Evolutionary conservation across 2,329 filamentous ascomycete genomes (phyloP), one percentile per base, ranked within the genome.

Genomic region (Penicillium frequentans): DNA sequence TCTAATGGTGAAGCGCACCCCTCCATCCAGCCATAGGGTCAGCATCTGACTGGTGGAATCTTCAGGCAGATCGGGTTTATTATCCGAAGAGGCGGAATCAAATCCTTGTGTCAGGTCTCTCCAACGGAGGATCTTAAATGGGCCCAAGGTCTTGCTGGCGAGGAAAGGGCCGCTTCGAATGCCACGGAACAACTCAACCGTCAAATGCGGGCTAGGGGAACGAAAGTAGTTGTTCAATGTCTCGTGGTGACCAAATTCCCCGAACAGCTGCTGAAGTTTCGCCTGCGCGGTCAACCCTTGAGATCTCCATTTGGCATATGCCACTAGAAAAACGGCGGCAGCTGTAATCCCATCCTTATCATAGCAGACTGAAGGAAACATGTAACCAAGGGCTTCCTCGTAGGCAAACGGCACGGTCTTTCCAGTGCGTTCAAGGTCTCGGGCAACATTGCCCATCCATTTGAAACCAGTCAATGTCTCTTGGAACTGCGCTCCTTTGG

Each of bases 381-480:
- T 88, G 69, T 86, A 88, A 1, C 86, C 86, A 23, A 88, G 79
- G 8, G 86, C 86, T 71, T 88, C 86, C 70, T 88, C 86, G 62
- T 84, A 88, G 1, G 84, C 85, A 64, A 82, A 87, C 0, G 79
- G 74, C 1, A 83, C 79, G 23, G 79, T 73, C 62, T 82, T 82
- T 24, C 81, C 83, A 54, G 74, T 65, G 3, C 68, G 64, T 54
- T 80, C 74, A 2, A 86, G 76, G n/a, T 80, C 73, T 19, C 80
- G 78, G 1, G 84, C 83, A 46, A 82, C 77, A 60, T 87, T 87
- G 2, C 84, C 86, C 60, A 88, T 81, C 86, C 86, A 88, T 69
- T 88, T 88, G 75, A 88, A 88, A 1, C 86, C 86, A 0, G 86
- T 88, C 29, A 88, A 72, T 0, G 86, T 87, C 64, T 88, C 85